Base-by-base conservation (phyloP, 2,329 filamentous ascomycete genomes). In the Colletotrichum shisoi region DNA sequence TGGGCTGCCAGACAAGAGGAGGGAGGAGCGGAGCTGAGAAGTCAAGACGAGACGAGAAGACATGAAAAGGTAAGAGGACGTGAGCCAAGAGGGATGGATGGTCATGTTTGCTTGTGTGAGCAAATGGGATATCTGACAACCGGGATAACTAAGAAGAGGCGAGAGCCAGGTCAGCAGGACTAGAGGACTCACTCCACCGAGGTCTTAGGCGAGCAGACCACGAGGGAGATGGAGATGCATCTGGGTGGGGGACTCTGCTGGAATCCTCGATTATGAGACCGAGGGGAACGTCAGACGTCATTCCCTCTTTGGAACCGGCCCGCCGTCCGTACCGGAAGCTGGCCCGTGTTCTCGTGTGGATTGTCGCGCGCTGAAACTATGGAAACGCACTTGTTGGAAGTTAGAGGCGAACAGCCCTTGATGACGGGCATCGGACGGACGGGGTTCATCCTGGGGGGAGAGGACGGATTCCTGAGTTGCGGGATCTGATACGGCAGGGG, bases 321-420 rank as follows among this genome's bases (percentile, higher is more conserved):
- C 15, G 31, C 40, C 39, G 39, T 54, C 39, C n/a, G 17, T 48
- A 27, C 44, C 57, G 19, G 19, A 40, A 5, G 57, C 11, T 54
- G 64, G 54, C 61, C 54, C 44, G 64, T 67, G 61, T 27, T 53
- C 31, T 42, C 45, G 17, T 31, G 60, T 53, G 64, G 54, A 56
- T 64, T 59, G 61, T 67, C 64, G 64, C 64, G 61, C 54, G 61
- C 64, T 64, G 64, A 67, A 67, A 64, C 64, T 49, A 48, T 67
- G 60, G 63, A 67, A 67, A 57, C 59, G 45, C 52, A 52, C 52
- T 57, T 57, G 51, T 40, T 40, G 19, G 39, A 66, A 46, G 59
- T 57, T 34, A 52, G 39, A 15, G 12, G 5, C 24, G 21, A 39
- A n/a, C 52, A 40, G 45, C 57, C 44, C 53, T 34, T 34, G 31